Conservation (phyloP, 2,329 filamentous ascomycete species). For the Penicillium sp. region DNA sequence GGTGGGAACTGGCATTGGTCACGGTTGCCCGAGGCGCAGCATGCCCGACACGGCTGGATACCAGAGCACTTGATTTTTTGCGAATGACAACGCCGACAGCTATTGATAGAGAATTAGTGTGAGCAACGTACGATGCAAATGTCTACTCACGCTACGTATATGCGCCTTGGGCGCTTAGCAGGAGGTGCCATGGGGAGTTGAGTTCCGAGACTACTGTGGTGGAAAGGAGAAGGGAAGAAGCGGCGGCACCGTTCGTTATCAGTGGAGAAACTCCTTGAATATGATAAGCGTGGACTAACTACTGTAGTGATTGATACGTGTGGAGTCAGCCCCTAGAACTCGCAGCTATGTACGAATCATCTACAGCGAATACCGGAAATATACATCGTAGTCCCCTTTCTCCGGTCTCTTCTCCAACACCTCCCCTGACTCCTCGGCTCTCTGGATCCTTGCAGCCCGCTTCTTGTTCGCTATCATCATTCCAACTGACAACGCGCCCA, state of each 20-base stretch:
- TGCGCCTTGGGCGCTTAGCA: constrained; percentile 13
- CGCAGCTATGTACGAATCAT: not conserved
- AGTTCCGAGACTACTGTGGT: not conserved
- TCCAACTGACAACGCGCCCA: constrained; percentile 5
- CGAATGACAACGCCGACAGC: constrained; percentile 32
- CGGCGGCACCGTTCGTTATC: not conserved
- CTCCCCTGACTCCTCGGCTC: constrained; percentile 6
- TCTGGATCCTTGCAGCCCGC: constrained; percentile 7
- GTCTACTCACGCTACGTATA: constrained; percentile 13
- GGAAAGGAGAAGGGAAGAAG: constrained; percentile 5
- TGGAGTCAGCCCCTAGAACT: not conserved
- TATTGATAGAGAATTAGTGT: constrained; percentile 2
- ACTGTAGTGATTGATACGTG: not conserved
- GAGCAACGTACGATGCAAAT: not conserved
- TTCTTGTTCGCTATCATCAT: constrained; percentile 9
- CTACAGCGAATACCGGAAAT: constrained; percentile 8
- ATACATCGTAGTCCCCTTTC: constrained; percentile 7
- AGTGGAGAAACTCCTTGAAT: not conserved
- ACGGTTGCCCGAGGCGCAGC: constrained; percentile 23
- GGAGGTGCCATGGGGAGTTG: constrained; percentile 3
- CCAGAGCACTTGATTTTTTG: constrained; percentile 40
- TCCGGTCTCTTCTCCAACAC: constrained; percentile 4
- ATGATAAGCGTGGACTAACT: not conserved
- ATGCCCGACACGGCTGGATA: constrained; percentile 31
- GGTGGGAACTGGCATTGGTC: constrained; percentile 30